Evolutionary conservation across 148 eudicot genomes (phyloP).

Genomic region (Polygonum maritimum): DNA sequence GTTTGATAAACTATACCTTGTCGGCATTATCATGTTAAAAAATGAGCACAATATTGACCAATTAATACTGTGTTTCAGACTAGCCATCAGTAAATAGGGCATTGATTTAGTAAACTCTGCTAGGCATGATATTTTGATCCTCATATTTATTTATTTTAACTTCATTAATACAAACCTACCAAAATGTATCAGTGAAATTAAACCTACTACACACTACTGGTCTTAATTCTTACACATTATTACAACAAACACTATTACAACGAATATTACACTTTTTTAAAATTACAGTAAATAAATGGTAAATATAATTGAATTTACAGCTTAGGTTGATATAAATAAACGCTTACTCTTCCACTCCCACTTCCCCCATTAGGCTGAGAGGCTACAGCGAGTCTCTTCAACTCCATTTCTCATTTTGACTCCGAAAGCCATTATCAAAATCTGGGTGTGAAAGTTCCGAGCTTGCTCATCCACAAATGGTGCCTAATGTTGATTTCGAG

Average conservation of each 20-base stretch:
- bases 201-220: too few relatives aligned
- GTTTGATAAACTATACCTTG: not conserved
- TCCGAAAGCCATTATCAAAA: constrained; percentile 14
- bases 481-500: constrained; percentile 49
- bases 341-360: not conserved
- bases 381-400: not conserved
- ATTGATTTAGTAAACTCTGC: not conserved
- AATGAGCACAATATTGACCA: not conserved
- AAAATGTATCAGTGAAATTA: too few relatives aligned
- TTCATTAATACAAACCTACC: too few relatives aligned
- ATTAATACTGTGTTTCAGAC: not conserved
- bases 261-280: too few relatives aligned
- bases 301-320: too few relatives aligned
- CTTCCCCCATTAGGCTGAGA: not conserved
- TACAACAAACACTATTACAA: too few relatives aligned
- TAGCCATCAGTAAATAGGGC: too few relatives aligned
- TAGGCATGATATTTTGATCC: not conserved
- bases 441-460: not conserved
- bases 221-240: too few relatives aligned
- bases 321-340: constrained; percentile 7
- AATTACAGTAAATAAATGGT: too few relatives aligned
- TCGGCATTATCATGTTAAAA: not conserved
- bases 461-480: constrained; percentile 25
- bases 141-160: not conserved
- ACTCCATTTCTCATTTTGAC: not conserved